phyloP scores from a whole-genome alignment of 2,329 filamentous ascomycete genomes.

The Cladorrhinum sp. region DNA sequence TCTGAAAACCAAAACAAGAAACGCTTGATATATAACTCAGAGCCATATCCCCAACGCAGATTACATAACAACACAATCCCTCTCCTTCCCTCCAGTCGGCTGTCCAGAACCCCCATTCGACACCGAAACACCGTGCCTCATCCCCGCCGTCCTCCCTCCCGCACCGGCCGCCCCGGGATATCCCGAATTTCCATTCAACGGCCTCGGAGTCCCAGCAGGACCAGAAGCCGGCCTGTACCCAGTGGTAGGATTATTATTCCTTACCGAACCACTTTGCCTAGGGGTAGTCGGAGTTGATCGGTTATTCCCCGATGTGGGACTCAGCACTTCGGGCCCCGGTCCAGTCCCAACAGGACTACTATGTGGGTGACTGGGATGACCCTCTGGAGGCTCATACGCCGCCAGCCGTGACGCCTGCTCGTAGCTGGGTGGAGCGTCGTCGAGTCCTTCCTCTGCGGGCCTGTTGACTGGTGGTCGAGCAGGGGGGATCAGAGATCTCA shows the following conservation, averaged over 20 bases:
- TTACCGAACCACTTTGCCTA: slow-evolving; percentile 22
- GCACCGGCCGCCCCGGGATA: slow-evolving; percentile 21
- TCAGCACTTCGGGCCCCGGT: slow-evolving; percentile 5
- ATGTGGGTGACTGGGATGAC: slow-evolving; percentile 48
- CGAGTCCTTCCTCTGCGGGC: slow-evolving; percentile 38
- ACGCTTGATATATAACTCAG: not conserved
- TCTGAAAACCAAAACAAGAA: not conserved
- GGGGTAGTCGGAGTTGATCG: not conserved
- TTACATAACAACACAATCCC: slow-evolving; percentile 50
- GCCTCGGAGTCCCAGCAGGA: not conserved
- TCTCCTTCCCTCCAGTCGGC: slow-evolving; percentile 29
- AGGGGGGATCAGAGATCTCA: slow-evolving; percentile 48
- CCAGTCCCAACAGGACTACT: slow-evolving; percentile 33
- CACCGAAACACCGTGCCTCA: slow-evolving; percentile 28
- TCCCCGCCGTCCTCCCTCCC: not conserved
- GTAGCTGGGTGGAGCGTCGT: slow-evolving; percentile 56
- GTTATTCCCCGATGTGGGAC: slow-evolving; percentile 10
- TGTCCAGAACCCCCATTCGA: slow-evolving; percentile 15
- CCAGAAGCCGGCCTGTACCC: not conserved
- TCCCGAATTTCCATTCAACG: not conserved
- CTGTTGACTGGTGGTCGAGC: slow-evolving; percentile 36
- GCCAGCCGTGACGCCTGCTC: slow-evolving; percentile 53
- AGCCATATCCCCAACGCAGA: not conserved
- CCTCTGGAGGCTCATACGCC: slow-evolving; percentile 50
- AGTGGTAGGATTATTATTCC: slow-evolving; percentile 2